A percentile compares a stretch with the other conserved stretches of the same genome.
Conservation (phyloP, 495 filamentous ascomycete species). For the Podospora sp. region DNA sequence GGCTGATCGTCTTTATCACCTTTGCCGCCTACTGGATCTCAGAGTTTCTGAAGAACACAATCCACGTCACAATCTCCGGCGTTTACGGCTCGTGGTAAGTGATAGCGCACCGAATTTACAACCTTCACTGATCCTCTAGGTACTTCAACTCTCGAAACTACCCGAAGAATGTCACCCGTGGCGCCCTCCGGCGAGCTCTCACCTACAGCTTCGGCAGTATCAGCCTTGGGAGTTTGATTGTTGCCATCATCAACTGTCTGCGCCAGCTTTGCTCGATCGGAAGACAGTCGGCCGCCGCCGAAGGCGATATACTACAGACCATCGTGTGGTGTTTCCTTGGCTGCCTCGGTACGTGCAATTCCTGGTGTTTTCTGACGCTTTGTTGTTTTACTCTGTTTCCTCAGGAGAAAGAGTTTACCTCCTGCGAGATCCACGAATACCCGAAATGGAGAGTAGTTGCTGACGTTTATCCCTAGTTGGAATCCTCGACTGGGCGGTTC, state of each 20-base stretch:
- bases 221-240: conserved; percentile 78
- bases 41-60: conserved; percentile 88
- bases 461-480: too few relatives aligned
- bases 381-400: too few relatives aligned
- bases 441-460: too few relatives aligned
- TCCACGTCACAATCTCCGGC: conserved; percentile 84
- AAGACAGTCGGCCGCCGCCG: conserved; percentile 60
- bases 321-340: conserved; percentile 72
- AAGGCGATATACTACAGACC: conserved; percentile 69
- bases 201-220: conserved; percentile 94
- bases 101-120: too few relatives aligned
- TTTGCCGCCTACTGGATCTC: conserved; percentile 92
- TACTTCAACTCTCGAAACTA: conserved; percentile 78
- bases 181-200: conserved; percentile 72
- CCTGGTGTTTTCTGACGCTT: too few relatives aligned
- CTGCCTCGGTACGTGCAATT: too few relatives aligned
- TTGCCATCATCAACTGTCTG: conserved; percentile 85
- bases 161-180: conserved; percentile 74
- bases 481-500: conserved; percentile 80
- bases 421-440: too few relatives aligned
- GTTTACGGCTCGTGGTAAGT: conserved; percentile 67
- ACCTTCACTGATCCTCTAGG: conserved; percentile 41
- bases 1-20: conserved; percentile 81
- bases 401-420: too few relatives aligned
- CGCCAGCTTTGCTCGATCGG: conserved; percentile 76